Base-by-base conservation (phyloP, 139 green algal species). In the Chlorella vulgaris region DNA sequence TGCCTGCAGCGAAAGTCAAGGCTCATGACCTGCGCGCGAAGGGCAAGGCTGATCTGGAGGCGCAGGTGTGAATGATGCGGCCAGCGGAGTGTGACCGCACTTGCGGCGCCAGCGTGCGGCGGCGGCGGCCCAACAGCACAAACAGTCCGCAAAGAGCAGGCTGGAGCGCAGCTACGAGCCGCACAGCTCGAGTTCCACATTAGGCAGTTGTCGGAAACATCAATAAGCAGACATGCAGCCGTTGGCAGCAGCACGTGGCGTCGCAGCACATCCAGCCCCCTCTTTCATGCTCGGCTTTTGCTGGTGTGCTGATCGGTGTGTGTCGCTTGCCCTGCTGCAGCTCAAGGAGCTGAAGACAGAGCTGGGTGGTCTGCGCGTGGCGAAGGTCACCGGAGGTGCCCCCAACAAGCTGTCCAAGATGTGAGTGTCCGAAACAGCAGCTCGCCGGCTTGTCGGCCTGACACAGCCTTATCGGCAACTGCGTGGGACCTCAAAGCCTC, bases 391-490 rank as follows among this genome's bases (percentile, higher is more conserved):
- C 74, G 96, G 96, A 76, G 97, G 97, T 47, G 97, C 97, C 33
- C 95, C 97, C 63, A 99, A 99, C 95, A 99, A 99, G 93, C 96
- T 99, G 3, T 97, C 94, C 47, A 99, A 99, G 90, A 99, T 99
- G 90, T 95, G 77, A 88, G 87, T 66, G 4, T 33, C 1, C n/a
- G n/a, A n/a, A 31, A 2, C 33, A 33, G 7, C 6, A 13, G n/a
- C 63, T 19, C 33, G 33, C 5, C 4, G 33, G 31, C 29, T 29
- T n/a, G n/a, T n/a, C n/a, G n/a, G n/a, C n/a, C n/a, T n/a, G n/a
- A n/a, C n/a, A n/a, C n/a, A n/a, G n/a, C n/a, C n/a, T n/a, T n/a
- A n/a, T n/a, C n/a, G n/a, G n/a, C n/a, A n/a, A n/a, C n/a, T n/a
- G n/a, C n/a, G n/a, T n/a, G n/a, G n/a, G n/a, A n/a, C n/a, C n/a